Percentiles rank a stretch among this genome's conserved stretches.
These are phyloP conservation scores for Nitzschia sp. DNA, from an alignment of 108 stramenopile species.

Conservation along the genomic window DNA sequence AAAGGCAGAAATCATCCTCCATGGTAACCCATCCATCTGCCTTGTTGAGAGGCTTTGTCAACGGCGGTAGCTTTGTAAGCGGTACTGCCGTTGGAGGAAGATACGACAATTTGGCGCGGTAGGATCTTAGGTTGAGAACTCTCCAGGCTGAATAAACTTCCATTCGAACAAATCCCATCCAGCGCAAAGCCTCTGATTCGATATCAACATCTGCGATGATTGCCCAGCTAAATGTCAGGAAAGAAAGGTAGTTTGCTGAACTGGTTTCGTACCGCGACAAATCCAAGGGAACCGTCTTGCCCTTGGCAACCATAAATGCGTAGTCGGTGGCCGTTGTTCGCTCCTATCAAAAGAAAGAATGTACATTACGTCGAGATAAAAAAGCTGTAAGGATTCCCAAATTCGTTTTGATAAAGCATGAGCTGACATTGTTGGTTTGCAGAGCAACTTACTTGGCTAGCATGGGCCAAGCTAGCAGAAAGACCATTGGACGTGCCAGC, in stretches of 20 bases:
- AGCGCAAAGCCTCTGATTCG: conserved; percentile 78
- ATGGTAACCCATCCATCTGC: conserved; percentile 55
- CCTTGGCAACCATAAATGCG: conserved; percentile 76
- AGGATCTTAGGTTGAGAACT: conserved; percentile 53
- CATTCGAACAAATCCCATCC: conserved; percentile 65
- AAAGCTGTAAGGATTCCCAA: too few relatives aligned
- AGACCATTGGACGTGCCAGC: conserved; percentile 89
- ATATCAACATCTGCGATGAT: conserved; percentile 90
- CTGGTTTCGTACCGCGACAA: conserved; percentile 57
- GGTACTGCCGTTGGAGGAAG: conserved; percentile 38
- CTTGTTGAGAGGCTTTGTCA: conserved; percentile 50
- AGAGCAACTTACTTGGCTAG: conserved; percentile 40
- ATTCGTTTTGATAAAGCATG: too few relatives aligned
- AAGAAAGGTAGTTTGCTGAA: conserved; percentile 57
- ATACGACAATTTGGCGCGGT: conserved; percentile 74
- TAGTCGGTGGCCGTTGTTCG: conserved; percentile 51
- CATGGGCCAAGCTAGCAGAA: conserved; percentile 60
- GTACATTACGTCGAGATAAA: too few relatives aligned
- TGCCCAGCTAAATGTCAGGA: conserved; percentile 83
- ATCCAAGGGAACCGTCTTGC: conserved; percentile 53
- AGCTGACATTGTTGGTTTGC: too few relatives aligned
- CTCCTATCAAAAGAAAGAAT: conserved; percentile 42
- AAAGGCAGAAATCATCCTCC: conserved; percentile 75
- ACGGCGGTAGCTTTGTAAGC: conserved; percentile 37
- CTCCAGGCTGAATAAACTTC: conserved; percentile 83